Percentiles rank a stretch among this genome's conserved stretches.
Conservation (phyloP, 2,329 filamentous ascomycete genomes). For the Lanzia echinophila region DNA sequence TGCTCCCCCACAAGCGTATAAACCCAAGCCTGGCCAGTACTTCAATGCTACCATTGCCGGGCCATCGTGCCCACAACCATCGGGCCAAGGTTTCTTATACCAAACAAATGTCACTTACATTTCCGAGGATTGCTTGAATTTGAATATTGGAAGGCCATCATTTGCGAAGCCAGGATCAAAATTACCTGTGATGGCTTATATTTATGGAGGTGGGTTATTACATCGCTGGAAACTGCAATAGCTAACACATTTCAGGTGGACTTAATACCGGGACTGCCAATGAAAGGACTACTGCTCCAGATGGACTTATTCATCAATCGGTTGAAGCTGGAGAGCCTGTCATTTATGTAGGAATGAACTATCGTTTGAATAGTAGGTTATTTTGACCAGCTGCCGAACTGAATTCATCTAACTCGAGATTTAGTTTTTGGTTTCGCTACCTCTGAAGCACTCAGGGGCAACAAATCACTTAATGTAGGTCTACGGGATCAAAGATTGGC, state of each 20-base stretch:
- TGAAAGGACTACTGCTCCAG: slow-evolving; percentile 30
- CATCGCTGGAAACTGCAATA: not conserved
- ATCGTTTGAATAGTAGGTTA: slow-evolving; percentile 33
- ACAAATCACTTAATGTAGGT: slow-evolving; percentile 27
- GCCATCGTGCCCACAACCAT: slow-evolving; percentile 39
- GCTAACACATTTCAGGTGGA: slow-evolving; percentile 9
- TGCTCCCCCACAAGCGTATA: slow-evolving; percentile 36
- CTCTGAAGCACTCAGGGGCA: slow-evolving; percentile 40
- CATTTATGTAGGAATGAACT: slow-evolving; percentile 52
- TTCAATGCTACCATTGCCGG: slow-evolving; percentile 37
- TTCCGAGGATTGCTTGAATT: slow-evolving; percentile 55
- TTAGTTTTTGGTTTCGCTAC: slow-evolving; percentile 62
- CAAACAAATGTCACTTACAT: slow-evolving; percentile 34
- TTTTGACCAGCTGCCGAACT: not conserved
- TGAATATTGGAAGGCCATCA: slow-evolving; percentile 50
- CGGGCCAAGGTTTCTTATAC: slow-evolving; percentile 30
- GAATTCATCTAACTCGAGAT: slow-evolving; percentile 36
- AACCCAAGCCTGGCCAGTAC: slow-evolving; percentile 28
- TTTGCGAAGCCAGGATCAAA: slow-evolving; percentile 46
- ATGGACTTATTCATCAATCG: slow-evolving; percentile 41
- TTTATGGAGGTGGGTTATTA: slow-evolving; percentile 49
- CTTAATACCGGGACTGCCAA: slow-evolving; percentile 13
- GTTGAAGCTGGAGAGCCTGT: slow-evolving; percentile 41
- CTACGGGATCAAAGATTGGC: slow-evolving; percentile 32
- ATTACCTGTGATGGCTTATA: slow-evolving; percentile 61